Percentiles rank a stretch among this genome's conserved stretches.
Evolutionary conservation across 805 yeast genomes (phyloP).

Genomic region (Metschnikowia anglica): DNA sequence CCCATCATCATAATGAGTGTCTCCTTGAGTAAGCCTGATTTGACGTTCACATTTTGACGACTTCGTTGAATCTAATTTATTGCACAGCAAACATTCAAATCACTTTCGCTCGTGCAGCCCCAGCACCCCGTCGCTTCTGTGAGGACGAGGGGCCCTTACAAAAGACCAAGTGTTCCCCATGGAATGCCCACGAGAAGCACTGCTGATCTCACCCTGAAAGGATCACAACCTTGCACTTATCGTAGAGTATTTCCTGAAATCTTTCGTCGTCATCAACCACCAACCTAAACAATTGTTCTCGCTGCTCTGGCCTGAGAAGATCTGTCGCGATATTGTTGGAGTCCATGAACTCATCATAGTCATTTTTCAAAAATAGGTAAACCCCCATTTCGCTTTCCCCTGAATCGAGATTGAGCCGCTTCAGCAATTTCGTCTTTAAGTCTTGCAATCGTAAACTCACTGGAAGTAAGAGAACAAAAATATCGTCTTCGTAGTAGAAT

Average conservation of each 20-base stretch:
- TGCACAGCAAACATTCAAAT: not conserved
- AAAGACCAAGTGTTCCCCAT: too few relatives aligned
- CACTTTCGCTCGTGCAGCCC: not conserved
- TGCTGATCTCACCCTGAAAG: slow-evolving; percentile 13
- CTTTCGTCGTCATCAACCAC: slow-evolving; percentile 41
- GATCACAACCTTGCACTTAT: slow-evolving; percentile 45
- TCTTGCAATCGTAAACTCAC: slow-evolving; percentile 48
- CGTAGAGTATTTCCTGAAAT: slow-evolving; percentile 41
- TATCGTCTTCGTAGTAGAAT: slow-evolving; percentile 77
- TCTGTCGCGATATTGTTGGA: slow-evolving; percentile 31
- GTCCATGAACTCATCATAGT: slow-evolving; percentile 40
- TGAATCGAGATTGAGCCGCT: slow-evolving; percentile 46
- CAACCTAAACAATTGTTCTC: slow-evolving; percentile 29
- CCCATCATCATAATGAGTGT: too few relatives aligned
- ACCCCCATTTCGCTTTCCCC: slow-evolving; percentile 24
- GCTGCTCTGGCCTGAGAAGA: slow-evolving; percentile 28
- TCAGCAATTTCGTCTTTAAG: slow-evolving; percentile 49
- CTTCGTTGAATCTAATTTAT: too few relatives aligned
- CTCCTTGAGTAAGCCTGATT: too few relatives aligned
- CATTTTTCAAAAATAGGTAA: slow-evolving; percentile 40
- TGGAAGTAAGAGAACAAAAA: slow-evolving; percentile 66
- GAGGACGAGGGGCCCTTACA: too few relatives aligned
- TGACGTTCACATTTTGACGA: too few relatives aligned
- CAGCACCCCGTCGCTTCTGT: not conserved
- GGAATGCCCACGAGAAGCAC: too few relatives aligned